These are phyloP conservation scores for Xerocomellus intermedius DNA, from an alignment of 768 basidiomycete species.

Conservation along the genomic window DNA sequence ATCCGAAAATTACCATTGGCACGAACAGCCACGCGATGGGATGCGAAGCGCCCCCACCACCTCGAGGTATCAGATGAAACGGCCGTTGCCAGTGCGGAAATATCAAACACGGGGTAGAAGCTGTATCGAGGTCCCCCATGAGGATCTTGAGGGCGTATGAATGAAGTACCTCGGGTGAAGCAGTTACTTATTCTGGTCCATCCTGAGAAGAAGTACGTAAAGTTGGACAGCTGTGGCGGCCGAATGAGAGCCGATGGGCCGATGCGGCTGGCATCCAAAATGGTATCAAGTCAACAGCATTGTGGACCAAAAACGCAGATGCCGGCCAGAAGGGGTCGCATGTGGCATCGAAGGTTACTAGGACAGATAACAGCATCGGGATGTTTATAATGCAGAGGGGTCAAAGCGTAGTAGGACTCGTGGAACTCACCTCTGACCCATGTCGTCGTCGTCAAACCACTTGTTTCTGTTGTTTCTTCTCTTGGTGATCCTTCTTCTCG, in stretches of 20 bases:
- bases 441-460: constrained; percentile 5
- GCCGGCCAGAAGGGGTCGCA: background rate
- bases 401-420: background rate
- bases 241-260: background rate
- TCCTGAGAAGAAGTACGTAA: background rate
- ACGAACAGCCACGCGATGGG: background rate
- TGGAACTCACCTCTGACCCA: constrained; percentile 3
- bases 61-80: background rate
- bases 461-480: constrained; percentile 21
- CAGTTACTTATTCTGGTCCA: background rate
- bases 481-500: background rate
- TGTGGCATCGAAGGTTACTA: constrained; percentile 2
- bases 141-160: background rate
- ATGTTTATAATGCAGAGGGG: constrained; percentile 13
- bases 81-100: background rate
- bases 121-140: background rate
- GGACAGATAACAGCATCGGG: background rate
- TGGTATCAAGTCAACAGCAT: background rate
- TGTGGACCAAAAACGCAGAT: background rate
- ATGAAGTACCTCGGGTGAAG: background rate
- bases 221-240: background rate
- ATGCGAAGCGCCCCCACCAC: background rate
- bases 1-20: background rate
- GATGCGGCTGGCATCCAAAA: background rate
- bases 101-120: background rate